Conservation (phyloP, 2,329 filamentous ascomycete species). For the Cytospora schulzeri region DNA sequence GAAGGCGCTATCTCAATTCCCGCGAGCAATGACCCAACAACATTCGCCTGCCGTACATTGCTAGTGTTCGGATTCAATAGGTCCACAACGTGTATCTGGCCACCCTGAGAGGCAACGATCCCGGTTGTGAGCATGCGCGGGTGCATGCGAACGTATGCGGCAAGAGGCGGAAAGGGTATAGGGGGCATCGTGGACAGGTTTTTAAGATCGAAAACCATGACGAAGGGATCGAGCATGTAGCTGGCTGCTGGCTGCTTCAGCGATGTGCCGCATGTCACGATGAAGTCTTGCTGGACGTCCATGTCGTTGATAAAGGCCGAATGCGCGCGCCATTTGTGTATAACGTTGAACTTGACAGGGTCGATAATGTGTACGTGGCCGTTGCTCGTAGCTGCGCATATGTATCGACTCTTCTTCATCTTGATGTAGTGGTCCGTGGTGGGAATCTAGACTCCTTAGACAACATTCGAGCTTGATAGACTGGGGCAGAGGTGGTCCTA, state of each 20-base stretch:
- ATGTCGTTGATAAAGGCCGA: constrained; percentile 90
- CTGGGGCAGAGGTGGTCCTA: constrained; percentile 35
- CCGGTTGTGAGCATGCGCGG: constrained; percentile 93
- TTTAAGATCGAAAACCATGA: constrained; percentile 95
- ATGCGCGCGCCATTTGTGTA: constrained; percentile 91
- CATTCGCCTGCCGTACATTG: constrained; percentile 80
- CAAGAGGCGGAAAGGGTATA: constrained; percentile 88
- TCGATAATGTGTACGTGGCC: constrained; percentile 88
- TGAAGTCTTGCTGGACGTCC: constrained; percentile 92
- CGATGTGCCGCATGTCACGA: constrained; percentile 94
- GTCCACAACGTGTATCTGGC: constrained; percentile 94
- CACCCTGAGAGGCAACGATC: constrained; percentile 87
- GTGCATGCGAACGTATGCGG: constrained; percentile 94
- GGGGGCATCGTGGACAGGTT: constrained; percentile 85
- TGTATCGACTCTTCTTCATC: constrained; percentile 88
- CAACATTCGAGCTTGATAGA: not conserved
- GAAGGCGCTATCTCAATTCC: constrained; percentile 86
- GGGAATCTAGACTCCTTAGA: constrained; percentile 56
- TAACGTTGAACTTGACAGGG: constrained; percentile 71
- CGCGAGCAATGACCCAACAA: constrained; percentile 67
- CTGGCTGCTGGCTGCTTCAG: constrained; percentile 72
- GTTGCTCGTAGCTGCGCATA: constrained; percentile 84
- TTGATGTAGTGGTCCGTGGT: constrained; percentile 81
- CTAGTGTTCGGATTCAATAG: constrained; percentile 90
- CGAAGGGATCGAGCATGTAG: constrained; percentile 86